A percentile compares a stretch with the other conserved stretches of the same genome.
These are phyloP conservation scores for Cyberlindnera japonica DNA, from an alignment of 805 yeast species.

Conservation along the genomic window DNA sequence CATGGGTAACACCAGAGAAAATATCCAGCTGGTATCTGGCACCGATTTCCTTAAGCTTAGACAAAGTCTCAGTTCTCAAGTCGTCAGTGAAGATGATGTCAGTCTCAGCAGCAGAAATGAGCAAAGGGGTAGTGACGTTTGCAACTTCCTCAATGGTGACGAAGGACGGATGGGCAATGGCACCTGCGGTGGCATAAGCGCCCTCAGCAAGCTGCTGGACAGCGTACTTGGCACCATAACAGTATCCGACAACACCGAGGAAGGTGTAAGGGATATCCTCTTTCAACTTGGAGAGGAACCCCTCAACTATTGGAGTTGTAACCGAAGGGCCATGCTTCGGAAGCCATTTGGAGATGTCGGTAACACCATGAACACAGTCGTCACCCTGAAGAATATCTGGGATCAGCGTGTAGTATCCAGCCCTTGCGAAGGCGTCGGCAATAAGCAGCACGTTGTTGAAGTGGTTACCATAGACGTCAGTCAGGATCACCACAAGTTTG, in stretches of 20 bases:
- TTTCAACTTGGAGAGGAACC: slow-evolving; percentile 43
- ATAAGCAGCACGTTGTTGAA: slow-evolving; percentile 54
- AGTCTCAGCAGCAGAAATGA: slow-evolving; percentile 70
- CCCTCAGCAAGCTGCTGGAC: slow-evolving; percentile 45
- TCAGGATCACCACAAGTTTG: slow-evolving; percentile 53
- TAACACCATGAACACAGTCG: slow-evolving; percentile 32
- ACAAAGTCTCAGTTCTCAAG: slow-evolving; percentile 59
- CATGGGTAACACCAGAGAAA: slow-evolving; percentile 66
- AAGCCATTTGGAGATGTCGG: slow-evolving; percentile 44
- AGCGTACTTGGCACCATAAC: slow-evolving; percentile 78
- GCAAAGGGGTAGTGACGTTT: slow-evolving; percentile 47
- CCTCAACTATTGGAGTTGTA: slow-evolving; percentile 45
- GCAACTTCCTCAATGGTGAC: slow-evolving; percentile 62
- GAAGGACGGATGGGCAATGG: slow-evolving; percentile 82
- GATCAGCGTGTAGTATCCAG: slow-evolving; percentile 61
- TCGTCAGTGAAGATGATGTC: slow-evolving; percentile 65
- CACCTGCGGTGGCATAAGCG: slow-evolving; percentile 50
- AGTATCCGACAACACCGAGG: slow-evolving; percentile 67
- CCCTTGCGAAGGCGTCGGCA: slow-evolving; percentile 62
- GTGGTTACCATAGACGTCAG: slow-evolving; percentile 68
- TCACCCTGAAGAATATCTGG: slow-evolving; percentile 71
- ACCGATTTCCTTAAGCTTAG: slow-evolving; percentile 47
- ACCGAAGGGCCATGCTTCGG: slow-evolving; percentile 46
- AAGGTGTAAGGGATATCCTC: slow-evolving; percentile 42
- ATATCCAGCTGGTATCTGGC: slow-evolving; percentile 58